Evolutionary conservation across 306 rosid species (phyloP).

Genomic region (Rubus idaeus): DNA sequence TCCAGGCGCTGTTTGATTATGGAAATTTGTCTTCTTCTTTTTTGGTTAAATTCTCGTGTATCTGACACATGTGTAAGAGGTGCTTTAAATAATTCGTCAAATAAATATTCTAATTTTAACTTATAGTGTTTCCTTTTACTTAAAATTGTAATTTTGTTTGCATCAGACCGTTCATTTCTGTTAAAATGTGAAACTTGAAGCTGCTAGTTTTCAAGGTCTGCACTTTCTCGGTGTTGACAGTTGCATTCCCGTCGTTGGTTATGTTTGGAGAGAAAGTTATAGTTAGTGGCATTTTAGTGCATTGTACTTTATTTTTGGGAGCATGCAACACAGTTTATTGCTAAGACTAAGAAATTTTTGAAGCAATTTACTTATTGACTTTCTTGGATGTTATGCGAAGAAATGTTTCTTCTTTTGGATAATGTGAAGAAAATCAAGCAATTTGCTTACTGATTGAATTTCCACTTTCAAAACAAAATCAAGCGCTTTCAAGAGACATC

Average conservation of each 20-base stretch:
- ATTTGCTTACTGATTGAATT: too few relatives aligned
- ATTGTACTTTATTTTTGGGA: not conserved
- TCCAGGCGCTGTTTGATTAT: not conserved
- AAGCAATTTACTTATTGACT: not conserved
- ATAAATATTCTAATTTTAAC: not conserved
- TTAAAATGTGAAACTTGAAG: not conserved
- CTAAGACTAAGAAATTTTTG: not conserved
- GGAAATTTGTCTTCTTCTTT: not conserved
- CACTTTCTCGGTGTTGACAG: not conserved
- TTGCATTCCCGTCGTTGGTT: not conserved
- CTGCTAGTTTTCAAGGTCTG: not conserved
- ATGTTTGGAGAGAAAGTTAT: not conserved
- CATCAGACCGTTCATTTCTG: not conserved
- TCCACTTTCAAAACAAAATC: too few relatives aligned
- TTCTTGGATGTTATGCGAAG: not conserved
- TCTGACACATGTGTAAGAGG: conserved; percentile 5
- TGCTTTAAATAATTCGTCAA: not conserved
- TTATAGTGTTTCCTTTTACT: not conserved
- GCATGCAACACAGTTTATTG: not conserved
- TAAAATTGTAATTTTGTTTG: not conserved
- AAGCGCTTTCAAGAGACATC: not conserved
- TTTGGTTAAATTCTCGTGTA: not conserved
- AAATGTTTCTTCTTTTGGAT: not conserved
- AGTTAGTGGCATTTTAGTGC: not conserved
- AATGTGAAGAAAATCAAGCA: too few relatives aligned